These are phyloP conservation scores for Aspergillaceae sp. DNA, from an alignment of 2,329 filamentous ascomycete species.

Conservation along the genomic window DNA sequence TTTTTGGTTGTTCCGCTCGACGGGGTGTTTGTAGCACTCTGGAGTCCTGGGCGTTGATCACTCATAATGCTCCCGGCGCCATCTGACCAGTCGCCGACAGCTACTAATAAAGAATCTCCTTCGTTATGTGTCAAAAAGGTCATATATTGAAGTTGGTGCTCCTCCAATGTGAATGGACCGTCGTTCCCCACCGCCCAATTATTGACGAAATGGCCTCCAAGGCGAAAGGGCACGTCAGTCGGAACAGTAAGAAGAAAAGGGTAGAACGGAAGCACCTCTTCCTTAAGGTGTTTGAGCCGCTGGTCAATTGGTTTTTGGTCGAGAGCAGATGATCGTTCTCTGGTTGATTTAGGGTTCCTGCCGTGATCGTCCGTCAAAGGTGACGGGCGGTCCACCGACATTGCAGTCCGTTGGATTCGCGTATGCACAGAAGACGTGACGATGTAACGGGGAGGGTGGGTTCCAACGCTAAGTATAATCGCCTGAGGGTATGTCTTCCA, in stretches of 20 bases:
- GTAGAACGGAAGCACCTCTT: slow-evolving; percentile 35
- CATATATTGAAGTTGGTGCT: slow-evolving; percentile 54
- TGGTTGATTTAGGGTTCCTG: slow-evolving; percentile 16
- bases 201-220: slow-evolving; percentile 34
- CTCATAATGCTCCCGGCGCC: slow-evolving; percentile 39
- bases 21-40: slow-evolving; percentile 35
- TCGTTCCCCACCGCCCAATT: slow-evolving; percentile 42
- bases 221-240: slow-evolving; percentile 38
- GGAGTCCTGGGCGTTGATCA: slow-evolving; percentile 30
- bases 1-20: slow-evolving; percentile 42
- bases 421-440: neutral
- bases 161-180: slow-evolving; percentile 46
- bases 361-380: slow-evolving; percentile 19
- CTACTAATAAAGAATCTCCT: slow-evolving; percentile 44
- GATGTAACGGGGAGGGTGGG: neutral
- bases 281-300: slow-evolving; percentile 32
- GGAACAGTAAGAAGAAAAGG: slow-evolving; percentile 41
- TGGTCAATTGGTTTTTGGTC: slow-evolving; percentile 25
- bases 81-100: slow-evolving; percentile 48
- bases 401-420: slow-evolving; percentile 23
- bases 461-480: neutral
- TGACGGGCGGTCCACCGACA: slow-evolving; percentile 30
- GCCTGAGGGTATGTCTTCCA: neutral
- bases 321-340: slow-evolving; percentile 11
- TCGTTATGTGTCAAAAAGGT: slow-evolving; percentile 53